These are phyloP conservation scores for Cryptococcus sp. DNA, from an alignment of 1,284 basidiomycete species.

Conservation along the genomic window DNA sequence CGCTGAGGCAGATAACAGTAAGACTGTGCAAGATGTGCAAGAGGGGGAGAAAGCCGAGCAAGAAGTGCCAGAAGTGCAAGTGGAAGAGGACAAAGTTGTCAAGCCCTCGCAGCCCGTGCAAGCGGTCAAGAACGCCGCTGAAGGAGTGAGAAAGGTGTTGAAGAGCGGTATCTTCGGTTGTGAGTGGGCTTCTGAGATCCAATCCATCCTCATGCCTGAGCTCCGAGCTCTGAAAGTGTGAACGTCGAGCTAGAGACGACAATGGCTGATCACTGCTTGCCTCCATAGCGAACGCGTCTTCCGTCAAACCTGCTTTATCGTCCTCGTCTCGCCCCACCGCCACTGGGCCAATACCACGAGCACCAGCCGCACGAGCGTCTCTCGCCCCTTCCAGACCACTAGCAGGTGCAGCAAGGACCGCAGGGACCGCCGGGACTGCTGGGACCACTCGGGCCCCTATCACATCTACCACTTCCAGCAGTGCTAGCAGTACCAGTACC, in stretches of 20 bases:
- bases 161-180: conserved; percentile 49
- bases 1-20: not conserved
- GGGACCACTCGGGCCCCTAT: no score
- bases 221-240: no score
- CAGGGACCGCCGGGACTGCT: no score
- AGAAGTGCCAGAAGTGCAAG: not conserved
- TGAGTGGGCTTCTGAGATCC: conserved; percentile 26
- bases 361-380: not conserved
- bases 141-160: conserved; percentile 46
- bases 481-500: conserved; percentile 2
- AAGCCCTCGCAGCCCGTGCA: conserved; percentile 1
- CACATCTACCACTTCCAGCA: no score
- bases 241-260: no score
- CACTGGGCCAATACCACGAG: not conserved
- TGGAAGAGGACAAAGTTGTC: not conserved
- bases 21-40: not conserved
- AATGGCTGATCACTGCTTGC: no score
- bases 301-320: not conserved
- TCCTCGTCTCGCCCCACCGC: not conserved
- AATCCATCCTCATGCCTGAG: not conserved
- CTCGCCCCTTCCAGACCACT: no score
- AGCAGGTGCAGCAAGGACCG: no score
- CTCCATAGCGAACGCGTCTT: not conserved
- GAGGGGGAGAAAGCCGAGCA: not conserved
- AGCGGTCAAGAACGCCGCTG: conserved; percentile 17